These are phyloP conservation scores for Passalora sequoiae DNA, from an alignment of 2,329 filamentous ascomycete genomes.

Conservation along the genomic window DNA sequence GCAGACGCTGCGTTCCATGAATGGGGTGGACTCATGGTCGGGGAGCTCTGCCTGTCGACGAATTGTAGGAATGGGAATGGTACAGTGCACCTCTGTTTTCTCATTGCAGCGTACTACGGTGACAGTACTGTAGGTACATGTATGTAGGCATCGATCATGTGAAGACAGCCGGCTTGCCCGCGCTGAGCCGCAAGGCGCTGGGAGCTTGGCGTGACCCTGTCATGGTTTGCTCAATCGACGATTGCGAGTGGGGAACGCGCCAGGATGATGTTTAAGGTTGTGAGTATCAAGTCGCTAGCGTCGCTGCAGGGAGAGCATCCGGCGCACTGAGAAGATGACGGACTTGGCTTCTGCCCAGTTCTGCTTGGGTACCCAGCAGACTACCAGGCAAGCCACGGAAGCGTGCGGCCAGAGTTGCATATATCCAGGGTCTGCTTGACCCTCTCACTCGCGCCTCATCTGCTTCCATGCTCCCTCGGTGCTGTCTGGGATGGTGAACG, in stretches of 20 bases:
- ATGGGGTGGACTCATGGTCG: background rate
- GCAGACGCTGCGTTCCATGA: constrained; percentile 3
- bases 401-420: constrained; percentile 4
- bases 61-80: background rate
- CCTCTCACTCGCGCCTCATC: constrained; percentile 1
- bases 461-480: constrained; percentile 15
- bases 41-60: background rate
- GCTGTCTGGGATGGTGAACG: constrained; percentile 16
- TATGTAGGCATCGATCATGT: background rate
- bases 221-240: constrained; percentile 5
- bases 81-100: background rate
- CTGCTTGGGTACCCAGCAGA: background rate
- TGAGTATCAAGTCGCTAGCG: background rate
- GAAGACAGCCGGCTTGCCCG: background rate
- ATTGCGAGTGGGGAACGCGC: background rate
- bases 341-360: constrained; percentile 4
- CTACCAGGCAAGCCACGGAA: constrained; percentile 2
- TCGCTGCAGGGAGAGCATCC: constrained; percentile 1
- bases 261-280: background rate
- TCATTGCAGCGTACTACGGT: background rate
- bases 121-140: background rate
- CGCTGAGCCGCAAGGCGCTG: background rate
- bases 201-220: background rate
- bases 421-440: constrained; percentile 8
- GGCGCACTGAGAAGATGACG: constrained; percentile 1